Base-by-base conservation (phyloP, 2,329 filamentous ascomycete genomes). In the Aphanocladium album region DNA sequence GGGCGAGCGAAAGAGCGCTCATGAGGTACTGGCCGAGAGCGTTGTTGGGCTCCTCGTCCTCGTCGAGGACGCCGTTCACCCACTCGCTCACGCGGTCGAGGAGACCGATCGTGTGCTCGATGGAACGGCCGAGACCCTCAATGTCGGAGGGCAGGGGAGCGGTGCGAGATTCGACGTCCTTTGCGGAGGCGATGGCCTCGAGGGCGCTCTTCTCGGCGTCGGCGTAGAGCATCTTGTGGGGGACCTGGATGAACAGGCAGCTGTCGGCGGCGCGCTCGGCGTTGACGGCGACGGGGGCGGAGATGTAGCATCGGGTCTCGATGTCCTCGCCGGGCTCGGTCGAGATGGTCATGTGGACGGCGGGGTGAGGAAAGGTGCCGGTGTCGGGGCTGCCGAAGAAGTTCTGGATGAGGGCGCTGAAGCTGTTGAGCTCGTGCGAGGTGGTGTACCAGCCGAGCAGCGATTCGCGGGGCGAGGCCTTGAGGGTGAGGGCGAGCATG, bases 361-460 rank as follows among this genome's bases (percentile, higher is more conserved):
- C 93, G n/a, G 95, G 95, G 78, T 97, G 91, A 58, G 95, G 95
- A 81, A 89, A 97, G 61, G 95, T 99, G 73, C 95, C 95, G 66
- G 96, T 96, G 72, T 96, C 95, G 72, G 96, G 92, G 73, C 91
- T 90, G 72, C 90, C 91, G 83, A 98, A 99, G 83, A 98, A 99
- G 83, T 99, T 99, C 80, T 99, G 95, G 78, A 76, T 99, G 70
- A 99, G 86, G 70, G 95, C 95, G 74, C 89, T 95, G 83, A 99
- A 99, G 74, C 89, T 96, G 86, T 99, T 98, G 72, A 99, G 86
- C 79, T 98, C 93, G 75, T 91, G 89, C 72, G 90, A 93, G 54
- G 95, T 99, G 65, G 95, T 96, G 80, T 99, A 99, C 95, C 95
- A 99, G 72, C 95, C 95, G 64, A 99, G 89, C 62, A 99, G 85